Base-by-base conservation (phyloP, 1,284 basidiomycete species). In the Fistulinella cinereoalba region DNA sequence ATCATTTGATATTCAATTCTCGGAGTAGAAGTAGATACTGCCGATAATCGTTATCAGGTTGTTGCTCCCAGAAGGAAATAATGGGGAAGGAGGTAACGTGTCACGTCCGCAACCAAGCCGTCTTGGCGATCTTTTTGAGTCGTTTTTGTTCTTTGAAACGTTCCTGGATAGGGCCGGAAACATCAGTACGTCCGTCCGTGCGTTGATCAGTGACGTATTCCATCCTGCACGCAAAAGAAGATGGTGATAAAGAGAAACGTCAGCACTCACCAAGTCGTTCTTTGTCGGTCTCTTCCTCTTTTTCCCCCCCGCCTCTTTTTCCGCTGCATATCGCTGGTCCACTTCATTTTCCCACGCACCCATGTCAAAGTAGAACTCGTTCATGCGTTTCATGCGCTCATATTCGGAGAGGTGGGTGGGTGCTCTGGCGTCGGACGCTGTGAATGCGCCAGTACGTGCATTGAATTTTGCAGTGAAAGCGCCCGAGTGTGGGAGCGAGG, bases 291-390 rank as follows among this genome's bases (percentile, higher is more conserved):
- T 73, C 65, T 87, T 88, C 50, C 85, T 76, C 69, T 87, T 88
- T 65, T 83, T 85, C 52, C 77, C 78, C 49, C 73, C 80, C 28
- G 72, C 76, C 21, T 73, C 77, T 15, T 67, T 72, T 49, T 77
- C 81, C 50, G 77, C 78, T 25, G 67, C 74, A 56, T 80, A 74
- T 11, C 81, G 74, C 50, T 72, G 62, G 37, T 80, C 85, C 12
- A 85, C 75, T 40, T 92, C 79, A 49, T 76, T 58, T 68, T 93
- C 87, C 89, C 90, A 95, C 41, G 77, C 80, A 13, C 80, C 79
- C 24, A 91, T 84, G 60, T 95, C 92, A 57, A 94, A 95, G 68
- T 91, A 95, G 54, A 89, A 88, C 60, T 83, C 80, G 69, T 84
- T 90, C 85, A 93, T 93, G 43, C 92, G 76, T 63, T 88, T 88